Conservation (phyloP, 2,329 filamentous ascomycete species). For the Coccinonectria pachysandricola region DNA sequence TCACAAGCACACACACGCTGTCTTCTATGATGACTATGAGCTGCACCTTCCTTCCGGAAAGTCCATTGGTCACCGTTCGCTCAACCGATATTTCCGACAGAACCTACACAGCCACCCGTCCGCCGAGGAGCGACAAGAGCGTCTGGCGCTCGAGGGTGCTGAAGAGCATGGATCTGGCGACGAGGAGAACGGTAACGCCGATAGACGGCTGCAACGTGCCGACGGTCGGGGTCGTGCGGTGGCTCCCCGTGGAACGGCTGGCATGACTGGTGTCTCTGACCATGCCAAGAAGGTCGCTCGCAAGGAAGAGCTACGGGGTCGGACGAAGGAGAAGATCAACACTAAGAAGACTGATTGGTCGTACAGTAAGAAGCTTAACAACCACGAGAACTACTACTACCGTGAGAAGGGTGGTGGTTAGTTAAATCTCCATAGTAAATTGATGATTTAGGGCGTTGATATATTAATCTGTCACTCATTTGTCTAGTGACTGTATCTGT, state of each 20-base stretch:
- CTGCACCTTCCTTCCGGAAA: conserved; percentile 85
- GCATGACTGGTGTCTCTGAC: conserved; percentile 70
- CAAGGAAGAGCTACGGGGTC: conserved; percentile 57
- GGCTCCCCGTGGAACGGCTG: conserved; percentile 59
- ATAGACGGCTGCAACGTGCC: conserved; percentile 24
- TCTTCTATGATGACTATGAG: conserved; percentile 88
- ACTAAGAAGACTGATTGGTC: conserved; percentile 56
- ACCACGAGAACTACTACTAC: conserved; percentile 55
- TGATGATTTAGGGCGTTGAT: too few species aligned
- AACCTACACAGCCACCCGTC: conserved; percentile 81
- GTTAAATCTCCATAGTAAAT: too few species aligned
- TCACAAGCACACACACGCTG: conserved; percentile 61
- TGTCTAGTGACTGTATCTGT: too few species aligned
- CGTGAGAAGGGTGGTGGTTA: conserved; percentile 35
- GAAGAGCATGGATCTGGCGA: conserved; percentile 23
- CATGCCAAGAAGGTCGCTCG: conserved; percentile 60
- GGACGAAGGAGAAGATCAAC: conserved; percentile 52
- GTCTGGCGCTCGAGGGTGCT: conserved; percentile 47
- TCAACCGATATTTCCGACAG: conserved; percentile 84
- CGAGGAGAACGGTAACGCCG: conserved; percentile 19
- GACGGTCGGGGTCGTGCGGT: conserved; percentile 42
- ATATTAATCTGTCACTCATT: too few species aligned
- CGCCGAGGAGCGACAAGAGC: conserved; percentile 62
- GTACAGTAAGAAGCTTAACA: conserved; percentile 64
- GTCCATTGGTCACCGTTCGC: conserved; percentile 78